These are phyloP conservation scores for Scheffersomyces quercinus DNA, from an alignment of 1,139 yeast species.

Conservation along the genomic window DNA sequence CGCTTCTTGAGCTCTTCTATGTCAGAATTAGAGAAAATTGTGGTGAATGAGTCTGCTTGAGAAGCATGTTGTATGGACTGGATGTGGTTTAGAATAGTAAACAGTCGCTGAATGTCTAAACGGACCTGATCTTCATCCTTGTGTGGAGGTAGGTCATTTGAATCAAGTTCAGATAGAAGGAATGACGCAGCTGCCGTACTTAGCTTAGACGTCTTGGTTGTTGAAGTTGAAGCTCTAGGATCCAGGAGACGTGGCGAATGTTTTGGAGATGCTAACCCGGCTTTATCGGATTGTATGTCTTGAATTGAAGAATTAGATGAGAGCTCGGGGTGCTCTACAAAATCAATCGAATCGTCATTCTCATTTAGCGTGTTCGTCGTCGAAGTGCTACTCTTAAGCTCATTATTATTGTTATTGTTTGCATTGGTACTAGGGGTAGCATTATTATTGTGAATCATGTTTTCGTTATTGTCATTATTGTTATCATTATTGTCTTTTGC, in stretches of 20 bases:
- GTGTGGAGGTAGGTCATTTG: slow-evolving; percentile 46
- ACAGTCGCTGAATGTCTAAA: slow-evolving; percentile 76
- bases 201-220: slow-evolving; percentile 4
- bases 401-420: not conserved
- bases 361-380: too few relatives aligned
- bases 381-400: not conserved
- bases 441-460: too few relatives aligned
- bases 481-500: too few relatives aligned
- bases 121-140: slow-evolving; percentile 77
- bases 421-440: too few relatives aligned
- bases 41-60: slow-evolving; percentile 31
- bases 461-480: too few relatives aligned
- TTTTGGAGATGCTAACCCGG: too few relatives aligned
- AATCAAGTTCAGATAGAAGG: slow-evolving; percentile 23
- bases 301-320: not conserved
- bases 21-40: slow-evolving; percentile 35
- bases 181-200: slow-evolving; percentile 6
- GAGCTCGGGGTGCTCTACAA: too few relatives aligned
- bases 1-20: slow-evolving; percentile 36
- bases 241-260: too few relatives aligned
- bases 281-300: not conserved
- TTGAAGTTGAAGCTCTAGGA: not conserved
- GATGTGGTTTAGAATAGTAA: slow-evolving; percentile 42
- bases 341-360: too few relatives aligned
- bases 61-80: slow-evolving; percentile 21